Evolutionary conservation across 1,139 yeast species (phyloP).

Genomic region (Taphrina pruni): DNA sequence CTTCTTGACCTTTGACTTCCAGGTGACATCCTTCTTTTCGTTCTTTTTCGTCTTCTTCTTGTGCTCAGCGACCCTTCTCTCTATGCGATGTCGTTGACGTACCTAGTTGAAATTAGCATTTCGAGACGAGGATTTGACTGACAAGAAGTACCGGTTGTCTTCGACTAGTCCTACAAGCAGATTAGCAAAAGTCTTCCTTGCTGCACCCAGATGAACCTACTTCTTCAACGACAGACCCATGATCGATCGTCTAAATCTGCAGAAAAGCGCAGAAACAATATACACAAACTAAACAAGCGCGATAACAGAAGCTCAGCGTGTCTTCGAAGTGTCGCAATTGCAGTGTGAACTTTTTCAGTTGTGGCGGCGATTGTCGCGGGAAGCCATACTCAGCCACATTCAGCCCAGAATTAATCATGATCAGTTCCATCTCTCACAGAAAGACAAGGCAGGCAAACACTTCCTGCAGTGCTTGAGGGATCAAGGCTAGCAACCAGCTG

Average conservation of each 20-base stretch:
- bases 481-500: no score
- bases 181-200: background rate
- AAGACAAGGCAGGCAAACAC: background rate
- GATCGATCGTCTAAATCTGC: no score
- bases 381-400: background rate
- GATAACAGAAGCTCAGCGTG: no score
- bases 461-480: background rate
- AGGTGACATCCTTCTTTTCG: constrained; percentile 87
- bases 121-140: background rate
- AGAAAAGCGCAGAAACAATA: no score
- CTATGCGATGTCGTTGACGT: constrained; percentile 92
- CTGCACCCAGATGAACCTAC: background rate
- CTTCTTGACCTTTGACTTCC: constrained; percentile 83
- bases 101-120: constrained; percentile 53
- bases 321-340: background rate
- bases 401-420: background rate
- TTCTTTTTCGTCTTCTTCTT: constrained; percentile 79
- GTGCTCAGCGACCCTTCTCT: constrained; percentile 93
- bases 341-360: constrained; percentile 4
- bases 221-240: constrained; percentile 31
- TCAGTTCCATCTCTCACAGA: background rate
- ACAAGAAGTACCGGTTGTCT: constrained; percentile 12
- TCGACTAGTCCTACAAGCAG: constrained; percentile 19
- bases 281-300: no score
- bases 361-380: constrained; percentile 2